phyloP scores from a whole-genome alignment of 139 green algal genomes.

The Penium margaritaceum region DNA sequence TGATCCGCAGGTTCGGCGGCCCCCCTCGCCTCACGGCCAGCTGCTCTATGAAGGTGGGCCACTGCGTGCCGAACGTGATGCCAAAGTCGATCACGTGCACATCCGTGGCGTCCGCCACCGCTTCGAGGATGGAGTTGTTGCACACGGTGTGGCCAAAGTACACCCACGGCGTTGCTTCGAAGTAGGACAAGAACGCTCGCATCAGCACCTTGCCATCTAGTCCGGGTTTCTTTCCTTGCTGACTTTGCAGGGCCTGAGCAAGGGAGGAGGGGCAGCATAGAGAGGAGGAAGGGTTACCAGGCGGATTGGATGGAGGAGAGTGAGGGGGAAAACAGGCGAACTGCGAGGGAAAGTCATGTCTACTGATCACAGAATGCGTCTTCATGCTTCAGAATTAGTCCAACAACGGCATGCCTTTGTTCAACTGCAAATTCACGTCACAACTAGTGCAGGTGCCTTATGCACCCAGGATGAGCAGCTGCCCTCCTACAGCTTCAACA shows the following conservation, averaged over 20 bases:
- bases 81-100: constrained; percentile 35
- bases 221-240: background rate
- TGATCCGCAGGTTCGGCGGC: constrained; percentile 23
- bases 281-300: background rate
- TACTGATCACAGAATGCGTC: too few relatives aligned
- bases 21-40: constrained; percentile 15
- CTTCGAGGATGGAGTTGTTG: constrained; percentile 23
- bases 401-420: too few relatives aligned
- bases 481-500: too few relatives aligned
- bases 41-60: constrained; percentile 26
- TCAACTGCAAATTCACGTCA: too few relatives aligned
- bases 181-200: constrained; percentile 9
- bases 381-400: too few relatives aligned
- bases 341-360: too few relatives aligned
- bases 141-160: constrained; percentile 19
- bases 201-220: constrained; percentile 20
- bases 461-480: too few relatives aligned
- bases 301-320: too few relatives aligned
- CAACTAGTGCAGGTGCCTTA: too few relatives aligned
- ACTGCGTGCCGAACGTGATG: constrained; percentile 32
- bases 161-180: constrained; percentile 15
- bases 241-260: constrained; percentile 19
- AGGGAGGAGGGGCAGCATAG: background rate
- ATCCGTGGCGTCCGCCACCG: background rate
- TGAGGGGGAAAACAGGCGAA: too few relatives aligned